Percentiles rank a stretch among this genome's conserved stretches.
These are phyloP conservation scores for Beta lomatogona DNA, from an alignment of 179 eudicot species.

Conservation along the genomic window DNA sequence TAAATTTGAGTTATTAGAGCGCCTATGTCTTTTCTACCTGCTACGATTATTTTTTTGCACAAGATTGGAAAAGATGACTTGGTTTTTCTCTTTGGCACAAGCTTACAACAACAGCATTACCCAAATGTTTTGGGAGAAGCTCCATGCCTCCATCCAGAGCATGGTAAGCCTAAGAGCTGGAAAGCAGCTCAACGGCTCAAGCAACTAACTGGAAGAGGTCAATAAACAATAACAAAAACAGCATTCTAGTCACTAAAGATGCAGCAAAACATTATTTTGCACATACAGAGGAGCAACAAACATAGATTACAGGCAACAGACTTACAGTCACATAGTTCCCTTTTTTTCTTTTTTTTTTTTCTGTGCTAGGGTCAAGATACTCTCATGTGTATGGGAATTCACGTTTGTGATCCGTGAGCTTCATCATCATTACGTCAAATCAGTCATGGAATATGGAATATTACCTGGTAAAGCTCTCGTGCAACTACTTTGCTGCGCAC, in stretches of 20 bases:
- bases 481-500: conserved; percentile 18
- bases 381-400: background rate
- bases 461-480: conserved; percentile 31
- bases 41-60: background rate
- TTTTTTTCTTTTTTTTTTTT: background rate
- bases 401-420: conserved; percentile 4
- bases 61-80: background rate
- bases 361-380: background rate
- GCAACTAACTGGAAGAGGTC: background rate
- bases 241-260: background rate
- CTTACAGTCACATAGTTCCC: background rate
- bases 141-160: background rate
- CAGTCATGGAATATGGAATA: background rate
- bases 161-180: background rate
- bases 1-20: background rate
- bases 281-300: background rate
- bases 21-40: background rate
- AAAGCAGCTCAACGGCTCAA: background rate
- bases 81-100: no score
- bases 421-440: background rate
- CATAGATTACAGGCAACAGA: background rate
- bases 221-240: background rate
- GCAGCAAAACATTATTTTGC: background rate
- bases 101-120: no score
- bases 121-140: background rate